A percentile compares a stretch with the other conserved stretches of the same genome.
Conservation (phyloP, 2,329 filamentous ascomycete species). For the Sporothrix pallida region DNA sequence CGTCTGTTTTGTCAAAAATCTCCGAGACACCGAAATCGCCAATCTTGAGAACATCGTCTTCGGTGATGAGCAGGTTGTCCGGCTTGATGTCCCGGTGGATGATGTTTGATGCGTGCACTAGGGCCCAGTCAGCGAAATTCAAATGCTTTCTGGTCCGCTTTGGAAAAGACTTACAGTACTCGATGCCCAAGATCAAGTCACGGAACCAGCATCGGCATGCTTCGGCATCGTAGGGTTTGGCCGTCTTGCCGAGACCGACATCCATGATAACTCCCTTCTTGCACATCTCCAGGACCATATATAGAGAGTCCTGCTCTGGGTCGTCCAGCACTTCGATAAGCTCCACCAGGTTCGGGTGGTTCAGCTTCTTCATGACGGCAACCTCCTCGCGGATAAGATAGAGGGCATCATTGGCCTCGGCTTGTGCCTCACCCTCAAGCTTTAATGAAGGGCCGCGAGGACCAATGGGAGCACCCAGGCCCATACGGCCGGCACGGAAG, state of each 20-base stretch:
- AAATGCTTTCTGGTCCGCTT: neutral
- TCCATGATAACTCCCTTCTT: constrained; percentile 98
- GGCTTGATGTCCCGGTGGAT: constrained; percentile 98
- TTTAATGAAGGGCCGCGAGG: constrained; percentile 40
- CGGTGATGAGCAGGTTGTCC: constrained; percentile 88
- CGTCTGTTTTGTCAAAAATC: constrained; percentile 85
- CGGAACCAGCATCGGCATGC: constrained; percentile 90
- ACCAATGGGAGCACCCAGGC: constrained; percentile 21
- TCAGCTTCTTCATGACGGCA: constrained; percentile 98
- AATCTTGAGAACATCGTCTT: constrained; percentile 93
- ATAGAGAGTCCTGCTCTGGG: constrained; percentile 91
- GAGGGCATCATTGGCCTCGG: constrained; percentile 72
- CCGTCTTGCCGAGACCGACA: constrained; percentile 82
- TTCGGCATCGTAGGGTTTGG: constrained; percentile 82
- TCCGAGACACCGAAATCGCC: constrained; percentile 99
- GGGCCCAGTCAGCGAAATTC: neutral
- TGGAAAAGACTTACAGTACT: constrained; percentile 71
- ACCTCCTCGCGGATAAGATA: constrained; percentile 94
- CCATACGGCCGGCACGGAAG: constrained; percentile 57
- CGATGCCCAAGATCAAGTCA: constrained; percentile 91
- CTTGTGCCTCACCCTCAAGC: constrained; percentile 51
- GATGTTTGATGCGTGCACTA: constrained; percentile 90
- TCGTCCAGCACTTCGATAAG: constrained; percentile 95
- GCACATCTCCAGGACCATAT: constrained; percentile 99
- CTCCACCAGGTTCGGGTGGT: constrained; percentile 91